These are phyloP conservation scores for Podospora sp. DNA, from an alignment of 495 filamentous ascomycete species.

Conservation along the genomic window DNA sequence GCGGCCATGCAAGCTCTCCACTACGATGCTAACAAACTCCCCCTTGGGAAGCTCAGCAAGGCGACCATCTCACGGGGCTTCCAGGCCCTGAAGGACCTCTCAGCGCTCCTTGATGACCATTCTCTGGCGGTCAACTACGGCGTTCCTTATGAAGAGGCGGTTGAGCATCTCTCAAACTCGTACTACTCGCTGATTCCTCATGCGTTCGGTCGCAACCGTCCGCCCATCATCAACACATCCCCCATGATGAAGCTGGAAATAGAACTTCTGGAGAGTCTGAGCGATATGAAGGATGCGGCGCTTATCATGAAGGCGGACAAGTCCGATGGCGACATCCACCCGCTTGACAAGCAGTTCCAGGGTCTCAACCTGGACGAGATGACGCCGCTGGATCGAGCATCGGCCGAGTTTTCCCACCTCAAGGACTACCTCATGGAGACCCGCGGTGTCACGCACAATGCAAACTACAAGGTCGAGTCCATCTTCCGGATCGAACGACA, in stretches of 20 bases:
- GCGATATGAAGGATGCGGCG: slow-evolving; percentile 79
- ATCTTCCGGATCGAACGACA: slow-evolving; percentile 82
- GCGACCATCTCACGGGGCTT: slow-evolving; percentile 71
- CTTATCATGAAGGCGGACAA: slow-evolving; percentile 71
- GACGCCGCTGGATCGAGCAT: slow-evolving; percentile 61
- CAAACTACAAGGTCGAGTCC: slow-evolving; percentile 63
- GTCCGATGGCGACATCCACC: slow-evolving; percentile 54
- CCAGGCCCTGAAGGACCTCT: slow-evolving; percentile 71
- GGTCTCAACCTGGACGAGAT: slow-evolving; percentile 75
- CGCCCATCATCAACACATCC: slow-evolving; percentile 61
- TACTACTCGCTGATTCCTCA: slow-evolving; percentile 87
- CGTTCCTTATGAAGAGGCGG: slow-evolving; percentile 37
- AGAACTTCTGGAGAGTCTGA: slow-evolving; percentile 73
- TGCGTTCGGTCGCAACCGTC: slow-evolving; percentile 71
- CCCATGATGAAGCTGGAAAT: slow-evolving; percentile 69
- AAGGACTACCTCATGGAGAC: slow-evolving; percentile 68
- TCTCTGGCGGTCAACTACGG: slow-evolving; percentile 51
- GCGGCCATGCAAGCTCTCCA: slow-evolving; percentile 66
- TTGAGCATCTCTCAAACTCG: slow-evolving; percentile 66
- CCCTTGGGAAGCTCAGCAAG: slow-evolving; percentile 81
- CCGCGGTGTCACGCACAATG: slow-evolving; percentile 60
- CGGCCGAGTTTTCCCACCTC: slow-evolving; percentile 65
- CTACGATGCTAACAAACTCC: slow-evolving; percentile 77
- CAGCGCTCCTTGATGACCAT: slow-evolving; percentile 59
- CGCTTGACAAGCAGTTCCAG: slow-evolving; percentile 70